These are phyloP conservation scores for Nicotiana tomentosiformis DNA, from an alignment of 257 asterid genomes.

Conservation along the genomic window DNA sequence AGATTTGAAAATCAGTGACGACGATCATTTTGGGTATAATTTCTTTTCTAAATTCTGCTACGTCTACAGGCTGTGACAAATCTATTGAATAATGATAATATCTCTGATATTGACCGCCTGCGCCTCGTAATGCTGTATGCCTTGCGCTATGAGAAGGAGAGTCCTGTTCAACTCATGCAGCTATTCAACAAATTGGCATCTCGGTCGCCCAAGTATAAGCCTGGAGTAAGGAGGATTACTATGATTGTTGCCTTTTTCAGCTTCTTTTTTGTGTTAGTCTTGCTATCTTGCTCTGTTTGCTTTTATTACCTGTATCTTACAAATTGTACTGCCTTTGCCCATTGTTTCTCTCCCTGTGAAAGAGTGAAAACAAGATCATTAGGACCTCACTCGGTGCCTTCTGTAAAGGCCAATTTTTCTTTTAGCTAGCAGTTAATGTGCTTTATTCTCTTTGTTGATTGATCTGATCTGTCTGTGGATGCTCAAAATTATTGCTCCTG, in stretches of 20 bases:
- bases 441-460: background rate
- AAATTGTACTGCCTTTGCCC: background rate
- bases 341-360: background rate
- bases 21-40: background rate
- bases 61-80: constrained; percentile 81
- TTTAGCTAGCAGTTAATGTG: background rate
- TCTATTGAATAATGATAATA: constrained; percentile 61
- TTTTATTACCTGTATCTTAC: constrained; percentile 4
- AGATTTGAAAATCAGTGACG: background rate
- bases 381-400: background rate
- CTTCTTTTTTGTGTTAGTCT: background rate
- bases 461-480: constrained; percentile 1
- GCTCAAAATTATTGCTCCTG: background rate
- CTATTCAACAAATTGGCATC: constrained; percentile 92
- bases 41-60: background rate
- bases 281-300: constrained; percentile 3
- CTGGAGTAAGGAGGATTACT: constrained; percentile 58
- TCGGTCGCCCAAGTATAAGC: constrained; percentile 86
- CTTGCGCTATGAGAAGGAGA: constrained; percentile 93
- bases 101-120: constrained; percentile 85
- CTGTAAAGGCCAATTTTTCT: background rate
- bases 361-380: background rate
- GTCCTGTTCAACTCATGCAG: constrained; percentile 98
- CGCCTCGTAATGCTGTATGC: constrained; percentile 96
- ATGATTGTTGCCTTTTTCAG: background rate